Conservation (phyloP, 768 basidiomycete genomes). For the Galerina marginata region DNA sequence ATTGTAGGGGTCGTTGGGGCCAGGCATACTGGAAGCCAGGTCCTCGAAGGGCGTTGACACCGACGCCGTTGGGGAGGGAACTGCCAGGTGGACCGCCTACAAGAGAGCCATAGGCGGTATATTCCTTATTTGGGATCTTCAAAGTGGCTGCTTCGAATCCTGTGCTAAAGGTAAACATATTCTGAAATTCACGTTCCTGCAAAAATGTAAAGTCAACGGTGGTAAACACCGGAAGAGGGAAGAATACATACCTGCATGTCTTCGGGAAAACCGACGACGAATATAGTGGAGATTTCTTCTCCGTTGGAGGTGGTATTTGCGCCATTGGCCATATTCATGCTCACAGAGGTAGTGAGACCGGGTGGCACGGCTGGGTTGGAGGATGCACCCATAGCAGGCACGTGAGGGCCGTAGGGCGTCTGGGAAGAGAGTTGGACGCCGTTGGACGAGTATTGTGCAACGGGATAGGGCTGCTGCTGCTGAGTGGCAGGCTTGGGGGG, state of each 20-base stretch:
- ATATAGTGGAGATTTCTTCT: conserved; percentile 96
- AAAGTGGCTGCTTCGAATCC: conserved; percentile 98
- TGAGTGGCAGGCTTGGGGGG: conserved; percentile 28
- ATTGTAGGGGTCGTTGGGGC: conserved; percentile 83
- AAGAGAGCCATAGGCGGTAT: conserved; percentile 68
- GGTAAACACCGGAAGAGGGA: conserved; percentile 6
- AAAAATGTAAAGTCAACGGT: conserved; percentile 23
- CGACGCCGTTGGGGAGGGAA: conserved; percentile 22
- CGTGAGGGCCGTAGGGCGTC: conserved; percentile 76
- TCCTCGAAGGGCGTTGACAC: conserved; percentile 30
- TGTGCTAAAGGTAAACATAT: conserved; percentile 96
- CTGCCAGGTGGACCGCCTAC: conserved; percentile 27
- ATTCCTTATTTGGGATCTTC: conserved; percentile 95
- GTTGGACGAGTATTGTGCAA: conserved; percentile 29
- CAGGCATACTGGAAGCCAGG: conserved; percentile 38
- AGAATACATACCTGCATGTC: conserved; percentile 86
- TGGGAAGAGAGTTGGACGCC: conserved; percentile 66
- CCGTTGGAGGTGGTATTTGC: conserved; percentile 41
- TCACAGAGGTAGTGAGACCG: conserved; percentile 31
- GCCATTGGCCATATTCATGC: conserved; percentile 31
- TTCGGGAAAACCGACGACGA: conserved; percentile 98
- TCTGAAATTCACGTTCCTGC: conserved; percentile 98
- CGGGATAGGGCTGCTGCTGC: conserved; percentile 36
- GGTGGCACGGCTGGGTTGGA: conserved; percentile 25
- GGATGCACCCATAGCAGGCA: conserved; percentile 42